Conservation (phyloP, 768 basidiomycete genomes). For the Termitomyces sp. region DNA sequence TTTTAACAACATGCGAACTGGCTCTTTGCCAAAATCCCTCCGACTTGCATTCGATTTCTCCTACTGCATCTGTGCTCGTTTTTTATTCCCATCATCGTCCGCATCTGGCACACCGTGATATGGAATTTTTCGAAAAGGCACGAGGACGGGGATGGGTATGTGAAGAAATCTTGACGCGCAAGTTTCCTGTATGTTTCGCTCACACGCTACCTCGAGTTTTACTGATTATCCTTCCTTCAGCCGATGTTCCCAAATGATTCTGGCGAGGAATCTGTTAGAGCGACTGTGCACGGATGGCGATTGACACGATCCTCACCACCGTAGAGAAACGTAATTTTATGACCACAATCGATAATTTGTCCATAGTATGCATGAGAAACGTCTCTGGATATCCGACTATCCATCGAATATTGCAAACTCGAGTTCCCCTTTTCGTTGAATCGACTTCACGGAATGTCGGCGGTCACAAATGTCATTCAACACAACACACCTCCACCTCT, state of each 20-base stretch:
- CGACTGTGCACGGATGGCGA: constrained; percentile 84
- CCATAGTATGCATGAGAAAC: too few relatives aligned
- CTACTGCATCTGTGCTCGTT: constrained; percentile 48
- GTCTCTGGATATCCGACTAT: too few relatives aligned
- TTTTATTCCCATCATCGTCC: constrained; percentile 91
- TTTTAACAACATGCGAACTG: constrained; percentile 68
- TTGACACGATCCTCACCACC: constrained; percentile 25
- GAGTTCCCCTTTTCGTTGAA: too few relatives aligned
- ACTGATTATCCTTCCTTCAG: constrained; percentile 27
- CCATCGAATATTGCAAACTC: not conserved
- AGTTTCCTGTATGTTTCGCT: constrained; percentile 48
- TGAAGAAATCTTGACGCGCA: constrained; percentile 60
- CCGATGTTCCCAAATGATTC: constrained; percentile 90
- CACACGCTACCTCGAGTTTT: not conserved
- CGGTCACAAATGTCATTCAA: not conserved
- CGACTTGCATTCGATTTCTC: constrained; percentile 7
- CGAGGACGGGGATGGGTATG: constrained; percentile 62
- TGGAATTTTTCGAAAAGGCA: constrained; percentile 75
- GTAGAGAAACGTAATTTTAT: not conserved
- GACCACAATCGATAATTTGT: not conserved
- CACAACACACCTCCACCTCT: not conserved
- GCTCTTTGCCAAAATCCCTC: constrained; percentile 21
- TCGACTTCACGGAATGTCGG: not conserved
- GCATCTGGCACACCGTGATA: constrained; percentile 74
- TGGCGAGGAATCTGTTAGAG: constrained; percentile 70